Percentiles rank a stretch among this genome's conserved stretches.
These are phyloP conservation scores for Candida chauliodis DNA, from an alignment of 805 yeast species.

Conservation along the genomic window DNA sequence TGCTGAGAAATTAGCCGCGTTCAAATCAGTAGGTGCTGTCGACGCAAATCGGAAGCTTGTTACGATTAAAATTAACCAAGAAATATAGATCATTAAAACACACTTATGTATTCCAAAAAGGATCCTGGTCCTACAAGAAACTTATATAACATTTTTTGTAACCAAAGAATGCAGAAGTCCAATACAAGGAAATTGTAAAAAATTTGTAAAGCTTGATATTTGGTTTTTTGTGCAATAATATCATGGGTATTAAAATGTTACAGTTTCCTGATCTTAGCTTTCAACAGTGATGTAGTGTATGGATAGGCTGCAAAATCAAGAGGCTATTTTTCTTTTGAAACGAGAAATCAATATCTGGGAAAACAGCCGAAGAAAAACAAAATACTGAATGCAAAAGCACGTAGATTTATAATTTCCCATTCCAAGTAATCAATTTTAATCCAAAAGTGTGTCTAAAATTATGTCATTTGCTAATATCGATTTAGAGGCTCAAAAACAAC, in stretches of 20 bases:
- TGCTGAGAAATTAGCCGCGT: not conserved
- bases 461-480: conserved; percentile 58
- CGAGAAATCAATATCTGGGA: not conserved
- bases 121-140: not conserved
- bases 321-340: not conserved
- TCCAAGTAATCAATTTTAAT: not conserved
- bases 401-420: not conserved
- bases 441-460: too few species aligned
- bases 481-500: conserved; percentile 44
- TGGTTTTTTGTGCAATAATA: too few species aligned
- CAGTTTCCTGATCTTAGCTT: not conserved
- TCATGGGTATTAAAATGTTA: too few species aligned
- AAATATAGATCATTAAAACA: not conserved
- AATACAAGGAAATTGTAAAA: too few species aligned
- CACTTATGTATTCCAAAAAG: not conserved
- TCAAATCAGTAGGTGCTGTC: not conserved
- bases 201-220: too few species aligned
- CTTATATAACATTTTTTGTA: not conserved
- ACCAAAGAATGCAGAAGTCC: too few species aligned
- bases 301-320: not conserved
- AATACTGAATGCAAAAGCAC: not conserved
- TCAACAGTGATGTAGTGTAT: not conserved
- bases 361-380: not conserved
- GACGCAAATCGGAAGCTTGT: not conserved
- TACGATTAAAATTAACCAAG: not conserved